Percentiles rank a stretch among this genome's conserved stretches.
These are phyloP conservation scores for Fulvia fulva DNA, from an alignment of 2,329 filamentous ascomycete genomes.

Conservation along the genomic window DNA sequence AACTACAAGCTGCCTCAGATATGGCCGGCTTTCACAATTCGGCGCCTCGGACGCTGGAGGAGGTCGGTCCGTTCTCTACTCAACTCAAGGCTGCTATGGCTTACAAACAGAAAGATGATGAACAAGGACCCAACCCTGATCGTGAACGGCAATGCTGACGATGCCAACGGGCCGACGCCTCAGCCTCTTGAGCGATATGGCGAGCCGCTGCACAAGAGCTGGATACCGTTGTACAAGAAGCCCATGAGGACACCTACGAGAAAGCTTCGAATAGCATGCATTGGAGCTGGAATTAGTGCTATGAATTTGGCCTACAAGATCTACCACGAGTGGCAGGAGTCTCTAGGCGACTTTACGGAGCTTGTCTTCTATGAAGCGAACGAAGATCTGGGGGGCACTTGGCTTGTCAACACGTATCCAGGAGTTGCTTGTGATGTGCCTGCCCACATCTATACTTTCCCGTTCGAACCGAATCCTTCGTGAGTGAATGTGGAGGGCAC, in stretches of 20 bases:
- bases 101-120: conserved; percentile 16
- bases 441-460: conserved; percentile 38
- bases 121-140: conserved; percentile 23
- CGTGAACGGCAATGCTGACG: conserved; percentile 15
- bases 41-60: background rate
- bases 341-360: conserved; percentile 32
- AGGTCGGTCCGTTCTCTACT: background rate
- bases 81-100: background rate
- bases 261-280: conserved; percentile 28
- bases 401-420: conserved; percentile 40
- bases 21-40: conserved; percentile 1
- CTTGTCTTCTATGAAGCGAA: conserved; percentile 44
- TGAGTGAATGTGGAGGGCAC: no score
- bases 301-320: conserved; percentile 41
- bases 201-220: conserved; percentile 25
- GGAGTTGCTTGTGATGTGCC: conserved; percentile 42
- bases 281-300: conserved; percentile 36
- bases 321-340: conserved; percentile 34
- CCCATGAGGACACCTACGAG: conserved; percentile 30
- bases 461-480: conserved; percentile 42
- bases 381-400: conserved; percentile 39
- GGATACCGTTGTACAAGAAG: conserved; percentile 34
- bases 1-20: no score
- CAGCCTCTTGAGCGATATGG: conserved; percentile 25
- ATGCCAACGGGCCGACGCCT: conserved; percentile 24